Base-by-base conservation (phyloP, 352 stramenopile genomes). In the Globisporangium solare region DNA sequence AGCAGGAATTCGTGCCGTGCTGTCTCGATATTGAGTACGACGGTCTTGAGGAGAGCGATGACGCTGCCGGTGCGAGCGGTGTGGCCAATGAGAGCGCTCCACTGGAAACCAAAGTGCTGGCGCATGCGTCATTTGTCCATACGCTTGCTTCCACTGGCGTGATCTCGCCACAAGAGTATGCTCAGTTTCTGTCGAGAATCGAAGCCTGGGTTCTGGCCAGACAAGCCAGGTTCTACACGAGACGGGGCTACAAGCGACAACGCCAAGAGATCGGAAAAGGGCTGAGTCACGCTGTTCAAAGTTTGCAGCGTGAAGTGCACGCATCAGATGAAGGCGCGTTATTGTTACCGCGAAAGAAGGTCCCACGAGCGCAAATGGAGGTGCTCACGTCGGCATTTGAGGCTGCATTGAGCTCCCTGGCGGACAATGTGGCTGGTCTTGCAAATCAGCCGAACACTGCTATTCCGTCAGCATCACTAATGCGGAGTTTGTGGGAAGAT, bases 1-100 rank as follows among this genome's bases (percentile, higher is more conserved):
- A 68, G 56, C 42, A 61, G 13, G 56, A 74, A 14, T 54, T 79
- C 6, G 39, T 79, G 1, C 71, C 71, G 13, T 79, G 68, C 39
- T 72, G 62, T 40, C 52, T 79, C 5, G 66, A 74, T 21, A 20
- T 76, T 22, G 42, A 51, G 4, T 58, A 45, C 15, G 43, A 63
- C n/a, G 22, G 24, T 11, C 8, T 55, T 50, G 40, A 61, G 37
- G 13, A 39, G 10, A 14, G 0, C 17, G 22, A 46, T 18, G 35
- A 50, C 13, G 18, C 11, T 21, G 32, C 14, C 21, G 27, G 20
- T 13, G 20, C 0, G n/a, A 31, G 15, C 0, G 31, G 17, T 32
- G 42, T 15, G 7, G 27, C 10, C 27, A 35, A 11, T 55, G 12
- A 27, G 17, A 21, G 35, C 18, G 10, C 5, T 41, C 14, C 4